Evolutionary conservation across 2,329 filamentous ascomycete species (phyloP).

Genomic region (Scortechinia acanthostroma): DNA sequence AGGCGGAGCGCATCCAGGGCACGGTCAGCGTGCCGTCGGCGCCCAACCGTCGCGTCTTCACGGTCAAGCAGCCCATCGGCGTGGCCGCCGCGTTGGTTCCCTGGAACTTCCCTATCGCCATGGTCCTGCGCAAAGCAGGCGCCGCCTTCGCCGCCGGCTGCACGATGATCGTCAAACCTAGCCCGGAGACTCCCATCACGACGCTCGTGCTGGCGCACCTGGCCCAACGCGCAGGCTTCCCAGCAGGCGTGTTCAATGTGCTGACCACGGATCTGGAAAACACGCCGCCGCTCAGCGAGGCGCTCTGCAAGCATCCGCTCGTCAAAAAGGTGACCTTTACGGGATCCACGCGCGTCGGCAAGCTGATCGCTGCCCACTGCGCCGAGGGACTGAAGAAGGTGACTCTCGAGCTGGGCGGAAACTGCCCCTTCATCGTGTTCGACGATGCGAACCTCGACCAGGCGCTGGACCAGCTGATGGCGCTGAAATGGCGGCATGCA

Average conservation of each 20-base stretch:
- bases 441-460: slow-evolving; percentile 55
- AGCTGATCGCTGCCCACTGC: slow-evolving; percentile 52
- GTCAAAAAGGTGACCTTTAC: slow-evolving; percentile 60
- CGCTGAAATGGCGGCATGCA: slow-evolving; percentile 47
- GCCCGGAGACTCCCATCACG: slow-evolving; percentile 58
- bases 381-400: slow-evolving; percentile 55
- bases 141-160: slow-evolving; percentile 67
- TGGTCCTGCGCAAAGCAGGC: slow-evolving; percentile 62
- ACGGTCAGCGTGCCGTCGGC: slow-evolving; percentile 48
- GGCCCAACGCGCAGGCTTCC: slow-evolving; percentile 45
- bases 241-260: slow-evolving; percentile 51
- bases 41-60: slow-evolving; percentile 59
- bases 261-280: slow-evolving; percentile 49
- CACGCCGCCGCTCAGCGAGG: slow-evolving; percentile 42
- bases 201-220: slow-evolving; percentile 44
- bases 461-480: slow-evolving; percentile 36
- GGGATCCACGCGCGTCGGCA: slow-evolving; percentile 51
- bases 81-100: slow-evolving; percentile 63
- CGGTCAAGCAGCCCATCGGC: slow-evolving; percentile 69
- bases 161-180: slow-evolving; percentile 69
- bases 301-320: slow-evolving; percentile 45
- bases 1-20: slow-evolving; percentile 40
- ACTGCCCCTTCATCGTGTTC: slow-evolving; percentile 59
- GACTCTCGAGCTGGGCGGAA: slow-evolving; percentile 57
- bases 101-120: slow-evolving; percentile 66